Percentiles rank a stretch among this genome's conserved stretches.
These are phyloP conservation scores for Alternaria postmessia DNA, from an alignment of 2,329 filamentous ascomycete species.

Conservation along the genomic window DNA sequence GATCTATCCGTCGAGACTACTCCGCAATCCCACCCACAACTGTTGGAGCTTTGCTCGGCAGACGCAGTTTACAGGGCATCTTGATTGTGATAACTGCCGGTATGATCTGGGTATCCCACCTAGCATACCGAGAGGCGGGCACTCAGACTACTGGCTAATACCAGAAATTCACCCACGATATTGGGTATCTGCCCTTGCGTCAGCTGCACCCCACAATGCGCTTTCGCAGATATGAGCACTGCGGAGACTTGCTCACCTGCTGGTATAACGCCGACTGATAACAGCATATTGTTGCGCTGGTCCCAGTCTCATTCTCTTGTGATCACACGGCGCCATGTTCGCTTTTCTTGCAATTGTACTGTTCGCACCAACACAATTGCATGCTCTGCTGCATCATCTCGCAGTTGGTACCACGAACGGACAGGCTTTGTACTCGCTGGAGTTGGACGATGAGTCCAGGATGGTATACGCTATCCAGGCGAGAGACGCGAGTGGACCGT, in stretches of 20 bases:
- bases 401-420: constrained; percentile 29
- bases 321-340: constrained; percentile 11
- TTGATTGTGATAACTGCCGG: not conserved
- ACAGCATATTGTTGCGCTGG: not conserved
- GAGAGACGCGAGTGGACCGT: constrained; percentile 20
- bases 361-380: constrained; percentile 9
- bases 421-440: constrained; percentile 24
- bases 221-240: not conserved
- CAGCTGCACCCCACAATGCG: constrained; percentile 28
- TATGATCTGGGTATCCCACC: not conserved
- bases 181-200: constrained; percentile 20
- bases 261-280: not conserved
- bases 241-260: not conserved
- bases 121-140: not conserved
- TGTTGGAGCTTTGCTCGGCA: not conserved
- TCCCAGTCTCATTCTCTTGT: not conserved
- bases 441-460: constrained; percentile 23
- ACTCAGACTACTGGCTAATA: constrained; percentile 5
- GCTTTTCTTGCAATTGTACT: constrained; percentile 12
- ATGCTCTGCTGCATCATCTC: constrained; percentile 27
- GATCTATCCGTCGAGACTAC: not conserved
- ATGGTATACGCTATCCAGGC: constrained; percentile 19
- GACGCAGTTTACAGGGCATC: not conserved
- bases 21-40: not conserved
- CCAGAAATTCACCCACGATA: constrained; percentile 15